Evolutionary conservation across 2,329 filamentous ascomycete genomes (phyloP).

Genomic region (Venturia asperata): DNA sequence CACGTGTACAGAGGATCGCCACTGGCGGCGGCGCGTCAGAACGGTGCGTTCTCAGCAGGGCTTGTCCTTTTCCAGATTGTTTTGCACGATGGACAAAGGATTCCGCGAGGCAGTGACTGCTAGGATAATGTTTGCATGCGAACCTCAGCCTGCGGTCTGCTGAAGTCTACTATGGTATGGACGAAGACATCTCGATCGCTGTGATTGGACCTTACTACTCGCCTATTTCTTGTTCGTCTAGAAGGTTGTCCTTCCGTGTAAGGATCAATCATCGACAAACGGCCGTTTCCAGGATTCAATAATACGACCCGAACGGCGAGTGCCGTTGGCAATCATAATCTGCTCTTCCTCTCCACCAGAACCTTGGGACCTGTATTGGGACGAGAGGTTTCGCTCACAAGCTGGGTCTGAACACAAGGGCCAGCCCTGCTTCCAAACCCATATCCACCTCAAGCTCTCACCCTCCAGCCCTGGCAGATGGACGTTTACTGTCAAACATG

Average conservation of each 20-base stretch:
- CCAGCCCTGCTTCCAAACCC: background rate
- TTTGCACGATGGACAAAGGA: background rate
- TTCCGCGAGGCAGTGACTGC: background rate
- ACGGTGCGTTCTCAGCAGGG: background rate
- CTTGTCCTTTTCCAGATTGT: background rate
- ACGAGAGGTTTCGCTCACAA: background rate
- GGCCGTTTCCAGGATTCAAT: background rate
- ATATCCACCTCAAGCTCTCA: background rate
- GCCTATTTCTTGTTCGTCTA: too few relatives aligned
- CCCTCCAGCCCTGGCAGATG: background rate
- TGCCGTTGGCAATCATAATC: background rate
- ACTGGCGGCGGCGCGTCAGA: background rate
- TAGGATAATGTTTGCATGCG: background rate
- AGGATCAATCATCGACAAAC: background rate
- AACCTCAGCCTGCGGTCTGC: background rate
- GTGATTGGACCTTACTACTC: background rate
- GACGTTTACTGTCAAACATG: background rate
- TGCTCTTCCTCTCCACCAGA: background rate
- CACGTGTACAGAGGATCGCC: background rate
- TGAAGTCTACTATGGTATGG: too few relatives aligned
- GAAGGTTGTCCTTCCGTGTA: background rate
- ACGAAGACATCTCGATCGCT: background rate
- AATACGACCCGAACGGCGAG: background rate
- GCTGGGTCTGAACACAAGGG: background rate
- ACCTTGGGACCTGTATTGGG: background rate